Base-by-base conservation (phyloP, 192 early-diverging fungal species). In the Thamnidium elegans region DNA sequence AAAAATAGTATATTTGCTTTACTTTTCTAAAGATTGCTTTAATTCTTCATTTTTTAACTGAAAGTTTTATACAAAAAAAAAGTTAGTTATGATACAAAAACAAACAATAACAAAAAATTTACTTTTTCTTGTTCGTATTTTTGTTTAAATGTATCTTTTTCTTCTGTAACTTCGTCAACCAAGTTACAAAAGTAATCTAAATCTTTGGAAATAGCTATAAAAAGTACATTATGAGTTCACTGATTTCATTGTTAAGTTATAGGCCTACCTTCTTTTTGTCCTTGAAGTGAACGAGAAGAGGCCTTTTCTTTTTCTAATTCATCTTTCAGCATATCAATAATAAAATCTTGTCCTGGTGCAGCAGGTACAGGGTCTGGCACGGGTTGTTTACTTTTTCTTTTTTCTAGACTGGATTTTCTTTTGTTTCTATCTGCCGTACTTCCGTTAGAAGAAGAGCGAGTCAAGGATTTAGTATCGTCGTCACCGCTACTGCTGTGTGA, bases 41-140 rank as follows among this genome's bases (percentile, higher is more conserved):
- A 55, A 34, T 36, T 32, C 34, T 36, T 55, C 54, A 1, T 55
- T 55, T 39, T 34, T 55, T 30, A 56, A 39, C 55, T 56, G 8
- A 20, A 3, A n/a, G n/a, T n/a, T n/a, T n/a, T n/a, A n/a, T n/a
- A n/a, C n/a, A n/a, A 34, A 17, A 0, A 14, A 39, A 19, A 15
- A n/a, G 31, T 19, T 56, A 34, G 34, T 14, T 19, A 14, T 13
- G 7, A 55, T 31, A 32, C 14, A 19, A 39, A 3, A 39, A 9
- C 0, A 39, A 39, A 56, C 1, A n/a, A 39, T 11, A 6, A 30
- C 17, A 34, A 56, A 10, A 7, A 14, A 14, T 17, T 45, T 64
- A 64, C 63, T 62, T 68, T 73, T 73, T 73, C 66, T 43, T 67
- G 39, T 31, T 73, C 66, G 39, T 53, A 68, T 46, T 65, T 50